These are phyloP conservation scores for Tylopilus balloui DNA, from an alignment of 768 basidiomycete genomes.

Conservation along the genomic window DNA sequence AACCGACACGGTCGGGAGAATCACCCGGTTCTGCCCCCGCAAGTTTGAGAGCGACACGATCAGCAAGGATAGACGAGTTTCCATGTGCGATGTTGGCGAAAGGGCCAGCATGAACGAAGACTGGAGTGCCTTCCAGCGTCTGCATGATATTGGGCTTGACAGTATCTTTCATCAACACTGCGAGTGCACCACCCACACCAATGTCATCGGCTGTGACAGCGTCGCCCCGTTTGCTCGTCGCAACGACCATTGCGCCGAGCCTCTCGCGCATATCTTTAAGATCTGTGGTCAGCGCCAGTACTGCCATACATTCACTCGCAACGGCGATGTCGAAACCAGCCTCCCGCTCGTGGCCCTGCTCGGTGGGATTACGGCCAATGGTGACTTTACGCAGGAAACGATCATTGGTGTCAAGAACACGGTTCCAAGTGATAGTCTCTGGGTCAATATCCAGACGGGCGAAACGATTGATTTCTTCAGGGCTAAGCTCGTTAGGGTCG, in stretches of 20 bases:
- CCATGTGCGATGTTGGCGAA: conserved; percentile 99
- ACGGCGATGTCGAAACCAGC: conserved; percentile 97
- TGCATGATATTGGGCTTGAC: conserved; percentile 99
- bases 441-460: conserved; percentile 90
- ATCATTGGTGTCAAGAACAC: conserved; percentile 95
- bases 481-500: conserved; percentile 84
- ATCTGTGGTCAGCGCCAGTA: conserved; percentile 85
- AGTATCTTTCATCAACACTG: conserved; percentile 97
- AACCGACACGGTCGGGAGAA: conserved; percentile 73
- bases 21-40: conserved; percentile 95
- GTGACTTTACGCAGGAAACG: conserved; percentile 93
- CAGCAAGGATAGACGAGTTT: conserved; percentile 98
- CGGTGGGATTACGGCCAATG: conserved; percentile 85
- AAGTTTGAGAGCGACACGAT: conserved; percentile 92
- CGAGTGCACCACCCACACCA: conserved; percentile 90
- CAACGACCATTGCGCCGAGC: conserved; percentile 96
- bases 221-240: conserved; percentile 85
- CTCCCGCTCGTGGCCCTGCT: conserved; percentile 82
- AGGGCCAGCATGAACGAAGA: conserved; percentile 97
- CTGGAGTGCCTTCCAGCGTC: conserved; percentile 95
- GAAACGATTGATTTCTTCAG: conserved; percentile 87
- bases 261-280: conserved; percentile 88
- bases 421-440: conserved; percentile 95
- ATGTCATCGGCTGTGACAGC: conserved; percentile 96
- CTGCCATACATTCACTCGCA: conserved; percentile 97